Percentiles rank a stretch among this genome's conserved stretches.
These are phyloP conservation scores for Clitopilus passeckerianus DNA, from an alignment of 768 basidiomycete species.

Conservation along the genomic window DNA sequence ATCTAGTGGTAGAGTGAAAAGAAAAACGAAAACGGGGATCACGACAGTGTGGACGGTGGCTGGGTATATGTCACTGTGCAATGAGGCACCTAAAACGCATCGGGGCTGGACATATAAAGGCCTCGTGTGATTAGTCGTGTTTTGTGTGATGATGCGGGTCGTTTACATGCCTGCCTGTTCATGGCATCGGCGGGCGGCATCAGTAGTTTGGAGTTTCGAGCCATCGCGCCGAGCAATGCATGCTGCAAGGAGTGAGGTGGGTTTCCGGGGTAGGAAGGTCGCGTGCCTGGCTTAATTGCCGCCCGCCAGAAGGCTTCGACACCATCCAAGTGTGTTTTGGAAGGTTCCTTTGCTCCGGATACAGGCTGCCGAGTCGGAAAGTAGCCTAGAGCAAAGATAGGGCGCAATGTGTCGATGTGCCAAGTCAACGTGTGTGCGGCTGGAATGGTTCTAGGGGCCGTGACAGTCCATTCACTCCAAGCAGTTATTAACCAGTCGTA, in stretches of 20 bases:
- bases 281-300: not conserved
- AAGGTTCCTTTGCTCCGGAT: not conserved
- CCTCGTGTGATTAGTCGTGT: not conserved
- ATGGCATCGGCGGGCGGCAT: not conserved
- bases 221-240: not conserved
- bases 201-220: not conserved
- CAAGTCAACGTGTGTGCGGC: not conserved
- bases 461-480: not conserved
- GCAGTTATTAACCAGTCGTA: not conserved
- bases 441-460: not conserved
- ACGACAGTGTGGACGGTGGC: not conserved
- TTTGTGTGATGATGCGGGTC: not conserved
- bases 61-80: not conserved
- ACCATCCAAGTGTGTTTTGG: not conserved
- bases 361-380: not conserved
- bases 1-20: not conserved
- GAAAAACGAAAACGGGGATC: not conserved
- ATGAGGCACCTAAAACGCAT: not conserved
- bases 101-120: not conserved
- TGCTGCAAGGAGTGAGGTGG: not conserved
- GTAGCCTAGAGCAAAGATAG: not conserved
- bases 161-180: not conserved
- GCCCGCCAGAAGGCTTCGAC: not conserved
- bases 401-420: not conserved
- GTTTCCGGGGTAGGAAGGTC: not conserved